Evolutionary conservation across 2,329 filamentous ascomycete species (phyloP), one percentile per base, ranked within the genome.

Genomic region (Hypocrella siamensis): DNA sequence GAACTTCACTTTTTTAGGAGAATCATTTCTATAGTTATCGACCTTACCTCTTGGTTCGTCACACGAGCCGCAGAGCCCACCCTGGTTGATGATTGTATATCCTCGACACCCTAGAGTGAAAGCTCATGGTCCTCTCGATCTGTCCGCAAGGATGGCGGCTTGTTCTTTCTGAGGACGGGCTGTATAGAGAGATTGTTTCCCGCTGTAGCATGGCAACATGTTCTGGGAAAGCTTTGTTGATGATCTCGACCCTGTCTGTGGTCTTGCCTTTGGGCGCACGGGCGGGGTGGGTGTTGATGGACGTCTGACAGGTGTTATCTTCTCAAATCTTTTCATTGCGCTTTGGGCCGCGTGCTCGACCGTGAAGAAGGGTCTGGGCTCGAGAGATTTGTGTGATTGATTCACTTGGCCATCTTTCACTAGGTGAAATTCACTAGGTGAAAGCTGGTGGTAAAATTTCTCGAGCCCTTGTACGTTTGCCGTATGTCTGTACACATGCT

Each of bases 11-110:
- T 43, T 4, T 42, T 41, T 54, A 65, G 54, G 60, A 84, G 81
- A 86, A 88, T 88, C 82, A 83, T 82, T 92, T 93, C 80, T 93
- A 86, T 85, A 93, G 84, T 86, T 77, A 70, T 82, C 75, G 75
- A 85, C 79, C 70, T 68, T 14, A 26, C 70, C 75, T 83, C 81
- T 90, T 79, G 83, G 75, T 79, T 88, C 73, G 75, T 74, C 70
- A 85, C 71, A 79, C 68, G 69, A 93, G 85, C 81, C 73, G 84
- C 79, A 88, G 79, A 84, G 72, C 75, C 75, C 73, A 88, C 76
- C 80, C 82, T 84, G 82, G 81, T 80, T 82, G 83, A 92, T 90
- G 83, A 92, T 58, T 61, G 49, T 49, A 81, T 71, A 78, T 82
- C 82, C 79, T 82, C 82, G 75, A 67, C 68, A 63, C 78, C 79